Evolutionary conservation across 2,329 filamentous ascomycete genomes (phyloP).

Genomic region (Didymella pomorum): DNA sequence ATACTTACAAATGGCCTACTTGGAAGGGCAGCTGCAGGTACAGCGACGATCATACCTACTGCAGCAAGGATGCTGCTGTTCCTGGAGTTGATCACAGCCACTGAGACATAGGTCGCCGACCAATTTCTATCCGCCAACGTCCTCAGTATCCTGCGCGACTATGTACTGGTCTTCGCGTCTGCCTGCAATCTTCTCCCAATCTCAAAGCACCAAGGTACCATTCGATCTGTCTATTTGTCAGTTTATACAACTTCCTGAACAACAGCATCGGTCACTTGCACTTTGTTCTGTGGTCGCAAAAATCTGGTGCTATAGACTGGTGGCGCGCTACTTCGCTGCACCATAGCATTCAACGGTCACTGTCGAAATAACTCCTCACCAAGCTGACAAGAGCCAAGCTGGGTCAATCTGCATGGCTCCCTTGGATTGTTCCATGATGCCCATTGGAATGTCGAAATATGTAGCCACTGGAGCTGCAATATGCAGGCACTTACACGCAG

Average conservation of each 20-base stretch:
- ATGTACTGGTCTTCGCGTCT: background rate
- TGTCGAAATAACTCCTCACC: background rate
- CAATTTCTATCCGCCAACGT: background rate
- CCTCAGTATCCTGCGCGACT: background rate
- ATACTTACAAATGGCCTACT: background rate
- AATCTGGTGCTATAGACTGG: background rate
- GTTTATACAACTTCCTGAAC: background rate
- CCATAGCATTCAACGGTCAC: background rate
- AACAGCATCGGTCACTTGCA: background rate
- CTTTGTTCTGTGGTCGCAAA: background rate
- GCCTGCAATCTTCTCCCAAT: background rate
- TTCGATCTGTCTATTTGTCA: background rate
- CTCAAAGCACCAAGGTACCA: background rate
- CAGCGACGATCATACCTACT: slow-evolving; percentile 14
- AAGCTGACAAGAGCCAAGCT: background rate
- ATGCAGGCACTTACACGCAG: no score
- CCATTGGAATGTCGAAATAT: background rate
- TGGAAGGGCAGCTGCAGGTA: slow-evolving; percentile 13
- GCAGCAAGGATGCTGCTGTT: slow-evolving; percentile 5
- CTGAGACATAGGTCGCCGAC: slow-evolving; percentile 8
- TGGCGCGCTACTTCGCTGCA: background rate
- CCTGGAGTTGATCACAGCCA: slow-evolving; percentile 10
- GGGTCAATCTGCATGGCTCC: background rate
- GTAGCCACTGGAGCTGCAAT: background rate
- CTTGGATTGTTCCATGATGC: background rate